Evolutionary conservation across 2,329 filamentous ascomycete species (phyloP), one percentile per base, ranked within the genome.

Genomic region (Fusarium sp.): DNA sequence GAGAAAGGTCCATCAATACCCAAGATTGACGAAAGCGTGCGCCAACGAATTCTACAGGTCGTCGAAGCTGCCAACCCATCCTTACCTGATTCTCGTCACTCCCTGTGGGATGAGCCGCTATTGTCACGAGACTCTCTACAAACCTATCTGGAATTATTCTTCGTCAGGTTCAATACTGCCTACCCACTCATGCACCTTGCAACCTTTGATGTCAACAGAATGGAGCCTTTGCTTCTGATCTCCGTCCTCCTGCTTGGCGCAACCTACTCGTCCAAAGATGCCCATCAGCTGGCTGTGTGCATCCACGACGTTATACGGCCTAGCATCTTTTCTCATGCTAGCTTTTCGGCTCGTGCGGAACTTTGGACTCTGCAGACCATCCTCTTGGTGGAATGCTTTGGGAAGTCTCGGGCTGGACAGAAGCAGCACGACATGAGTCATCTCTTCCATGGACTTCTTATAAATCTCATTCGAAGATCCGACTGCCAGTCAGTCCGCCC

Each of bases 401-500:
- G 89, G 5, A 91, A 91, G 76, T 89, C 87, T 41, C 81, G 89
- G 60, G 89, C 89, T 0, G 89, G 89, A 1, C 88, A 89, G 68
- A 88, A 88, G 53, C 89, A 91, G 72, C 87, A 90, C 65, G 89
- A 91, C 31, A 89, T 89, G 83, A 87, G 87, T 7, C 89, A 91
- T 73, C 78, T 91, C 0, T 91, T 74, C 77, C 82, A 80, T 65
- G 78, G 82, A 15, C 67, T 84, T 38, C 65, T 81, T 35, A 78
- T 84, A 59, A 79, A 84, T 68, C 75, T 84, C 22, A 79, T 84
- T 35, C 73, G 82, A 6, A 74, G 80, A 47, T 78, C 81, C 12
- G 78, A 80, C 63, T 81, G 80, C 79, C 56, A 59, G 27, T 53
- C 56, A 3, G 35, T 54, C 9, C 45, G 56, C 6, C 56, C 56